Percentiles rank a stretch among this genome's conserved stretches.
These are phyloP conservation scores for Leishmania martiniquensis DNA, from an alignment of 208 protist genomes.

Conservation along the genomic window DNA sequence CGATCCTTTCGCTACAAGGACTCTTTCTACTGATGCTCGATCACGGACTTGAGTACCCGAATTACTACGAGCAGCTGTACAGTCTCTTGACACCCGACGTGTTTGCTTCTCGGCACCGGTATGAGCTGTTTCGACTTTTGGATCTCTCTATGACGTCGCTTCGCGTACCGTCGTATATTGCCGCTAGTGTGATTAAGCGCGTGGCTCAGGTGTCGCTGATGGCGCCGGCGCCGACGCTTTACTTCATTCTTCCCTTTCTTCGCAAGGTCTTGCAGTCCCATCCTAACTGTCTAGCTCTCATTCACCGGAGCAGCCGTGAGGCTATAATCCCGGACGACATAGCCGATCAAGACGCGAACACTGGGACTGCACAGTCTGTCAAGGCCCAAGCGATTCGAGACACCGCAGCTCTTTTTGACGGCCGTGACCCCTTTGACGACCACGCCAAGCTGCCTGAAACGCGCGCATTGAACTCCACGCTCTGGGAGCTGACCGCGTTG, in stretches of 20 bases:
- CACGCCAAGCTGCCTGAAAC: slow-evolving; percentile 38
- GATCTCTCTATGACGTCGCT: slow-evolving; percentile 85
- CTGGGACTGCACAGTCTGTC: slow-evolving; percentile 18
- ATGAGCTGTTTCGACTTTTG: slow-evolving; percentile 86
- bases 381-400: slow-evolving; percentile 48
- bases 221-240: slow-evolving; percentile 80
- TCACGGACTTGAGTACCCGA: slow-evolving; percentile 90
- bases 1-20: slow-evolving; percentile 86
- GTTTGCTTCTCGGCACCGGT: slow-evolving; percentile 87
- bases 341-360: slow-evolving; percentile 9
- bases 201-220: slow-evolving; percentile 65
- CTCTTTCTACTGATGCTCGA: slow-evolving; percentile 91
- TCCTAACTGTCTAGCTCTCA: slow-evolving; percentile 87
- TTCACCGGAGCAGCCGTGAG: slow-evolving; percentile 82
- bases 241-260: slow-evolving; percentile 88
- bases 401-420: slow-evolving; percentile 76
- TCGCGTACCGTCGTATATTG: slow-evolving; percentile 84
- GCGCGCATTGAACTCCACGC: slow-evolving; percentile 76
- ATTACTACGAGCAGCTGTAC: slow-evolving; percentile 93
- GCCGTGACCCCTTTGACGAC: slow-evolving; percentile 79
- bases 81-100: slow-evolving; percentile 78
- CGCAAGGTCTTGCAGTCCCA: slow-evolving; percentile 86
- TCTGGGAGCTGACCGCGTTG: slow-evolving; percentile 91
- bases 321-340: slow-evolving; percentile 52
- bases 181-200: slow-evolving; percentile 81